A percentile compares a stretch with the other conserved stretches of the same genome.
Evolutionary conservation across 108 stramenopile species (phyloP).

Genomic region (Cyclotella cryptica): DNA sequence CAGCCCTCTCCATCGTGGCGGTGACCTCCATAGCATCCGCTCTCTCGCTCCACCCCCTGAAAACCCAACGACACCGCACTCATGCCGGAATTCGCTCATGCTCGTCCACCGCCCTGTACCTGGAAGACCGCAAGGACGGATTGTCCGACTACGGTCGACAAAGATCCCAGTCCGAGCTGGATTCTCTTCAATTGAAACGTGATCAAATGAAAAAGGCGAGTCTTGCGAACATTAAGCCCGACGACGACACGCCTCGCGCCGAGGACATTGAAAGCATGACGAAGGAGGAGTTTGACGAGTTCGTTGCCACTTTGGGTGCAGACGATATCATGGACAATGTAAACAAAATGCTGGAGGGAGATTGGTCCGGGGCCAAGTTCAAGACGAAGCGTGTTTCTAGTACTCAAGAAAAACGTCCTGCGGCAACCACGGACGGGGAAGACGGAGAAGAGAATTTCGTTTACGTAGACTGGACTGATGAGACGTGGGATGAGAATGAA

Average conservation of each 20-base stretch:
- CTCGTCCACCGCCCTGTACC: slow-evolving; percentile 18
- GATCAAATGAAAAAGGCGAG: slow-evolving; percentile 23
- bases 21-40: slow-evolving; percentile 13
- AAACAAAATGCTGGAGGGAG: slow-evolving; percentile 8
- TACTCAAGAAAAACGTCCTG: neutral
- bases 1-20: slow-evolving; percentile 20
- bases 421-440: neutral
- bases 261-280: slow-evolving; percentile 52
- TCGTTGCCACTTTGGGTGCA: slow-evolving; percentile 40
- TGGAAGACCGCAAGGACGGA: slow-evolving; percentile 25
- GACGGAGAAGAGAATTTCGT: slow-evolving; percentile 22
- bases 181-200: slow-evolving; percentile 36
- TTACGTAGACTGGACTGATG: slow-evolving; percentile 70
- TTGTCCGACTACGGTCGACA: slow-evolving; percentile 25
- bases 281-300: slow-evolving; percentile 53
- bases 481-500: slow-evolving; percentile 84
- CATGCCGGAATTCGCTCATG: neutral
- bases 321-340: slow-evolving; percentile 17
- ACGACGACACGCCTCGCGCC: slow-evolving; percentile 31
- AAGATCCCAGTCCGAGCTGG: slow-evolving; percentile 34
- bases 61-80: neutral
- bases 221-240: slow-evolving; percentile 42
- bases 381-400: slow-evolving; percentile 29
- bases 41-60: slow-evolving; percentile 2
- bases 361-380: slow-evolving; percentile 25